Base-by-base conservation (phyloP, 176 grass and related monocot species). In the Thinopyrum elongatum region DNA sequence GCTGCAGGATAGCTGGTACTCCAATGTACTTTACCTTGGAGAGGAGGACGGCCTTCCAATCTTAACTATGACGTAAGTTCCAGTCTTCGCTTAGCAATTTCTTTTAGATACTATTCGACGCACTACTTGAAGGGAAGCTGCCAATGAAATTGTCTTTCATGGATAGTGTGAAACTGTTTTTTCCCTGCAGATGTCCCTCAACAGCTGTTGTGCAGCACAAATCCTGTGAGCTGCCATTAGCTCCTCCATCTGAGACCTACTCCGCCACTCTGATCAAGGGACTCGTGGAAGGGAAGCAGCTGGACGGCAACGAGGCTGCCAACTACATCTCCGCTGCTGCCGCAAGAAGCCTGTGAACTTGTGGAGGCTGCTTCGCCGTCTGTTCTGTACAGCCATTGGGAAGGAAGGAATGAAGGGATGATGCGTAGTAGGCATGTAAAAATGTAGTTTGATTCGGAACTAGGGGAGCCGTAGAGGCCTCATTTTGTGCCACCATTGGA, bases 11-110 rank as follows among this genome's bases (percentile, higher is more conserved):
- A 86, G 89, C 83, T 89, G 92, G 91, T 98, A 95, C 64, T 89
- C 97, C 39, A 98, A 95, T 76, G 88, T 98, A 82, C 65, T 98
- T 83, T 89, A 83, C 91, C 88, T 98, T 44, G 94, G 90, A 36
- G 80, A 86, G 70, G 93, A 98, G 88, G 90, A 91, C 88, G 84
- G 35, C 31, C 80, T 95, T 89, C 97, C 97, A 81, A 95, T 98
- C 77, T 86, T 98, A 68, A 94, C 93, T 53, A 87, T 92, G 90
- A 98, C 93, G 96, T 95, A 88, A 63, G 88, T 84, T 28, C 73
- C 83, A 47, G 61, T 63, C 2, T 71, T 9, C 22, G 36, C 71
- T 76, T 12, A 39, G 63, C 4, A 61, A 65, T 44, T 71, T 42
- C 70, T 76, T 21, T 9, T 16, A 23, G 44, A 59, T 58, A 55